These are phyloP conservation scores for Penicillium vulpinum DNA, from an alignment of 2,329 filamentous ascomycete species.

Conservation along the genomic window DNA sequence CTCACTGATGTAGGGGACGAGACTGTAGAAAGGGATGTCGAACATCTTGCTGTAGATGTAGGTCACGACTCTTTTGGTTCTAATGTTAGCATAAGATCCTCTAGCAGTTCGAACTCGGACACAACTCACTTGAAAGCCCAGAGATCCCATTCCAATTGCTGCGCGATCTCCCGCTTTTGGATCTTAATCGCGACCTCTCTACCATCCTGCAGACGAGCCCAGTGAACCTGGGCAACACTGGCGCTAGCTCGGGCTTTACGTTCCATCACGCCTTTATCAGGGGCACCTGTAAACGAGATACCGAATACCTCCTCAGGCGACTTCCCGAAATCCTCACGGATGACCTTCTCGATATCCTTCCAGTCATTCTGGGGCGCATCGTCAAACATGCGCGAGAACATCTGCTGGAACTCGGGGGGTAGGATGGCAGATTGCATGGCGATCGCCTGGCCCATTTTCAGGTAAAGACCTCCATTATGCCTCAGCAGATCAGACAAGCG, in stretches of 20 bases:
- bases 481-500: conserved; percentile 78
- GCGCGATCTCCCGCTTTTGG: conserved; percentile 89
- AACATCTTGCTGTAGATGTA: conserved; percentile 84
- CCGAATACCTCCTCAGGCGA: conserved; percentile 89
- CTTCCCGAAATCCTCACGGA: conserved; percentile 82
- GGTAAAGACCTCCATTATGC: conserved; percentile 85
- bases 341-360: conserved; percentile 80
- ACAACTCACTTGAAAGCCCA: conserved; percentile 80
- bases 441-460: conserved; percentile 98
- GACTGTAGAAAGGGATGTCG: conserved; percentile 84
- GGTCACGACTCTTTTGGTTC: conserved; percentile 65
- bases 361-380: conserved; percentile 92
- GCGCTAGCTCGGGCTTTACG: conserved; percentile 72
- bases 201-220: conserved; percentile 82
- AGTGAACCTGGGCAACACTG: conserved; percentile 95
- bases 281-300: conserved; percentile 71
- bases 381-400: conserved; percentile 97
- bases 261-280: conserved; percentile 67
- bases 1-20: conserved; percentile 91
- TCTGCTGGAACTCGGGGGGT: conserved; percentile 90
- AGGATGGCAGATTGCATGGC: conserved; percentile 96
- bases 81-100: conserved; percentile 15
- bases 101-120: neutral
- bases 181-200: conserved; percentile 94
- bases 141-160: conserved; percentile 90